Conservation (phyloP, 2,329 filamentous ascomycete species). For the Penicillium glabrum region DNA sequence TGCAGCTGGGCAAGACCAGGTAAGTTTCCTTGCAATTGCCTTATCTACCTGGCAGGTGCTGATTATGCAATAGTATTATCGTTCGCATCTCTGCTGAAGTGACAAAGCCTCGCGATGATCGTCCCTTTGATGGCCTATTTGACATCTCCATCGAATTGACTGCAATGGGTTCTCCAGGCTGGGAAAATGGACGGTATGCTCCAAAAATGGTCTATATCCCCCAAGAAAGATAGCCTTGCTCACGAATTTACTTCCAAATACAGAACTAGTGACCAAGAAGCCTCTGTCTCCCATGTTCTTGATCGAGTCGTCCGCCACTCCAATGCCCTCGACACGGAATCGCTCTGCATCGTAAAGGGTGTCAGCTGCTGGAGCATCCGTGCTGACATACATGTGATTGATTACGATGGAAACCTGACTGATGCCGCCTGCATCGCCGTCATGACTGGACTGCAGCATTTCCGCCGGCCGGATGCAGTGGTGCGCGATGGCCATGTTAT, state of each 20-base stretch:
- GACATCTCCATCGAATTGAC: conserved; percentile 88
- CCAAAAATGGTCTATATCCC: background rate
- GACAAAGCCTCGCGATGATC: conserved; percentile 78
- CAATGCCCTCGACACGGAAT: conserved; percentile 90
- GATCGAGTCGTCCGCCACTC: conserved; percentile 94
- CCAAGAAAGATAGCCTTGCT: background rate
- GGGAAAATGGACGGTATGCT: conserved; percentile 73
- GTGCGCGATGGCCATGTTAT: conserved; percentile 83
- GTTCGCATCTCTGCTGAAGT: conserved; percentile 87
- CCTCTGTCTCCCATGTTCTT: conserved; percentile 80
- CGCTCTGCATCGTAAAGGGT: conserved; percentile 86
- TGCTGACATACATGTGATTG: conserved; percentile 87
- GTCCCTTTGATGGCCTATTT: conserved; percentile 94
- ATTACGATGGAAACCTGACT: conserved; percentile 85
- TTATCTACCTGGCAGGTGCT: conserved; percentile 5
- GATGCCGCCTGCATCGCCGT: conserved; percentile 85
- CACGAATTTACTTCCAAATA: background rate
- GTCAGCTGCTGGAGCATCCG: conserved; percentile 89
- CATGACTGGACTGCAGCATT: conserved; percentile 85
- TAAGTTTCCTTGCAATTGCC: conserved; percentile 39
- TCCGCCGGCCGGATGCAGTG: conserved; percentile 83
- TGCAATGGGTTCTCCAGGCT: conserved; percentile 86
- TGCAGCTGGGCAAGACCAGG: conserved; percentile 88
- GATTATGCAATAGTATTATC: conserved; percentile 61
- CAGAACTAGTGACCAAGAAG: conserved; percentile 77